phyloP scores from a whole-genome alignment of 208 protist species.

The Leishmania turanica region DNA sequence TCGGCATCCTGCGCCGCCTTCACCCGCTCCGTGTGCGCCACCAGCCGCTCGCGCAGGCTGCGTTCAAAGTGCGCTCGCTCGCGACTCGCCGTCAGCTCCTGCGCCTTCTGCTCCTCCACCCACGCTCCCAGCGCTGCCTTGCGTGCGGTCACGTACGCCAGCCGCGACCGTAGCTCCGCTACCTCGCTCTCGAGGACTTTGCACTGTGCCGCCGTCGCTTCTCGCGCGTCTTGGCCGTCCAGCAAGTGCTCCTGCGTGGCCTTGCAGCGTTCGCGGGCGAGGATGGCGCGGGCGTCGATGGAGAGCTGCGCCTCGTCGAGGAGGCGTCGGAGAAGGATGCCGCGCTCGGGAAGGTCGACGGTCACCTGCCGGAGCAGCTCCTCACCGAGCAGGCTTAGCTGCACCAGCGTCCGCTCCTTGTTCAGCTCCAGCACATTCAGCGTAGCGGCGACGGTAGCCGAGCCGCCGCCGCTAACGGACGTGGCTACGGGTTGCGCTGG shows the following conservation, averaged over 20 bases:
- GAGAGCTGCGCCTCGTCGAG: slow-evolving; percentile 57
- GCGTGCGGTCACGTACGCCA: slow-evolving; percentile 24
- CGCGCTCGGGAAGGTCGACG: slow-evolving; percentile 69
- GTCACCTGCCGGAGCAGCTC: slow-evolving; percentile 65
- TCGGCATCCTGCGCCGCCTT: slow-evolving; percentile 41
- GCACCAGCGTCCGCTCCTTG: slow-evolving; percentile 43
- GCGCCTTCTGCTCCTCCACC: slow-evolving; percentile 21
- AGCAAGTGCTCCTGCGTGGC: slow-evolving; percentile 28
- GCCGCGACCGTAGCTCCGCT: slow-evolving; percentile 27
- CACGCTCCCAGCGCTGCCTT: slow-evolving; percentile 23
- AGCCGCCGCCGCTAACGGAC: slow-evolving; percentile 36
- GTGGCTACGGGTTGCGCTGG: slow-evolving; percentile 20
- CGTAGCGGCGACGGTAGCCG: slow-evolving; percentile 47
- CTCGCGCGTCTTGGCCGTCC: slow-evolving; percentile 36
- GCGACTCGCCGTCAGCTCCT: slow-evolving; percentile 5
- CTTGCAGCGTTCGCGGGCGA: slow-evolving; percentile 29
- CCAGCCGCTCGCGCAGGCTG: slow-evolving; percentile 37
- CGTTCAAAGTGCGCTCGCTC: slow-evolving; percentile 33
- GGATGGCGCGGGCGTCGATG: slow-evolving; percentile 31
- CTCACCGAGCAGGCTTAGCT: slow-evolving; percentile 43
- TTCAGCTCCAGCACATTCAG: slow-evolving; percentile 55
- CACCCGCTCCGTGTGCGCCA: slow-evolving; percentile 36
- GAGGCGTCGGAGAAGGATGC: slow-evolving; percentile 52
- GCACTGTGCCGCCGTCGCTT: slow-evolving; percentile 9
- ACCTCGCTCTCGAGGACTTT: slow-evolving; percentile 33